Evolutionary conservation across 805 yeast genomes (phyloP).

Genomic region (Ogataea kodamae): DNA sequence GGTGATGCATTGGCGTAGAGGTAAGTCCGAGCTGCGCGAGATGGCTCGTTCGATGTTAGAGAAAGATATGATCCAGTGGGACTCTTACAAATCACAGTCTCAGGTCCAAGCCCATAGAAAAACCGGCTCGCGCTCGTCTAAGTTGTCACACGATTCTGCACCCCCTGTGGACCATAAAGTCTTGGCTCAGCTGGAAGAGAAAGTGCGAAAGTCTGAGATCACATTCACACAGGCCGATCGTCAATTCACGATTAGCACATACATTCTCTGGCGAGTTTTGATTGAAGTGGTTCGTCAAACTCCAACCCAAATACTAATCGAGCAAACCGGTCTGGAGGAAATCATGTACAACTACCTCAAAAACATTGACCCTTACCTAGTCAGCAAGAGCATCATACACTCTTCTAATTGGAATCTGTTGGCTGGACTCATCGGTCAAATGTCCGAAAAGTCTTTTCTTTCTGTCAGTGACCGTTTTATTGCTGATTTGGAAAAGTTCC

Average conservation of each 20-base stretch:
- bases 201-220: slow-evolving; percentile 46
- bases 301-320: slow-evolving; percentile 68
- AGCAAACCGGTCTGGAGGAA: slow-evolving; percentile 82
- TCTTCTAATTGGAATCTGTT: slow-evolving; percentile 92
- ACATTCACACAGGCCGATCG: slow-evolving; percentile 82
- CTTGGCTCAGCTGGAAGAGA: slow-evolving; percentile 23
- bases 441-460: slow-evolving; percentile 80
- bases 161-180: slow-evolving; percentile 14
- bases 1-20: slow-evolving; percentile 96
- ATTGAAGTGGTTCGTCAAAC: slow-evolving; percentile 91
- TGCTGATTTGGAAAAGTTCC: slow-evolving; percentile 84
- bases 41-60: slow-evolving; percentile 55
- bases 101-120: slow-evolving; percentile 21
- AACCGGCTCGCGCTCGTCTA: slow-evolving; percentile 23
- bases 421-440: slow-evolving; percentile 83
- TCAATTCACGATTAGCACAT: slow-evolving; percentile 81
- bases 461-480: slow-evolving; percentile 92
- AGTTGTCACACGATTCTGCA: slow-evolving; percentile 14
- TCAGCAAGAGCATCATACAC: slow-evolving; percentile 67
- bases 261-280: slow-evolving; percentile 83
- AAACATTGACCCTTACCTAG: slow-evolving; percentile 74
- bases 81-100: slow-evolving; percentile 17
- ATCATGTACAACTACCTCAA: slow-evolving; percentile 87
- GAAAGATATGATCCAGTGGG: slow-evolving; percentile 30
- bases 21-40: slow-evolving; percentile 82